Base-by-base conservation (phyloP, 768 basidiomycete genomes). In the Suillus subaureus region DNA sequence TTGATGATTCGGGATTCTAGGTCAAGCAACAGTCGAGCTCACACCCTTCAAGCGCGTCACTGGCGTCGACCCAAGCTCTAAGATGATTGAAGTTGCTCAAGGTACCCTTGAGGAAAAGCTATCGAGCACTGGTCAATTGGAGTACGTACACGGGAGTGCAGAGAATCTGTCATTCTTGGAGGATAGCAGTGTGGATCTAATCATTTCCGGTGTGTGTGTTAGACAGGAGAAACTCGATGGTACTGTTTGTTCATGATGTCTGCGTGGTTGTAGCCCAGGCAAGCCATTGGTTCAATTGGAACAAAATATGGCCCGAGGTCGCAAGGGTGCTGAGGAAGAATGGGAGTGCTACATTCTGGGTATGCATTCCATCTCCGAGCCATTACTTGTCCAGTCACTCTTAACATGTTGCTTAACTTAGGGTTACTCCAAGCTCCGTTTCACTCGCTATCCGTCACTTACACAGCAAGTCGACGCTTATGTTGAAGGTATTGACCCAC, bases 231-330 rank as follows among this genome's bases (percentile, higher is more conserved):
- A 51, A 28, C 26, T 61, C 40, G 23, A 49, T 54, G 6, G 12
- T 40, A 28, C 23, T 23, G 7, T 37, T 18, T 33, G 6, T 63
- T 39, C 12, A 33, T 39, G 45, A 37, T 65, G 23, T 23, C 13
- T 45, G 15, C 18, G n/a, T n/a, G n/a, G n/a, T n/a, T n/a, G n/a
- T 61, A 92, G 92, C 90, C 1, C 92, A 93, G 76, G 87, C 92
- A 0, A 85, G 86, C 3, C 93, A 94, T 72, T 93, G 92, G 92
- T 94, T 94, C 71, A 82, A 93, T 70, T 91, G 88, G 84, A 74
- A 77, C 5, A 85, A 83, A 69, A 80, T 90, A 6, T 94, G 92
- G 91, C 84, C 83, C 4, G 89, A 93, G 75, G 78, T 87, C 0
- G 79, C 81, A 16, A 80, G 89, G 4, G 82, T 90, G 8, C 77